Evolutionary conservation across 1,139 yeast genomes (phyloP).

Genomic region (Petasospora rhodanensis): DNA sequence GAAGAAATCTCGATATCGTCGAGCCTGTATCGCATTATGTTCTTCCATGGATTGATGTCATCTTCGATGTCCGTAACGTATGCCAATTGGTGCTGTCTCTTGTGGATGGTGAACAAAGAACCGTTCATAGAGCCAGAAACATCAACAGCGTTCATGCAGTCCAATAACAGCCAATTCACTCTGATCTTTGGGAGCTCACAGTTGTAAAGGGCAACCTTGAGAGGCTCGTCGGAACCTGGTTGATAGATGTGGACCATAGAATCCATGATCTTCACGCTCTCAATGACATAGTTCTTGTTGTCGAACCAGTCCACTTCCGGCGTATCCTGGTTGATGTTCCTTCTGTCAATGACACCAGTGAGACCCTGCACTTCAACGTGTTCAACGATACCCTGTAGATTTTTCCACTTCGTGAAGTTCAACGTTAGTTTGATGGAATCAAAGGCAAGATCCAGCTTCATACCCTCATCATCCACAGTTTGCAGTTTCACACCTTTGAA

Average conservation of each 20-base stretch:
- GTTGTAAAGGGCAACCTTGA: conserved; percentile 55
- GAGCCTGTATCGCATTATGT: conserved; percentile 55
- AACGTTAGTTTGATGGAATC: conserved; percentile 55
- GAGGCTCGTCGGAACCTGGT: conserved; percentile 32
- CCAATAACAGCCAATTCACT: conserved; percentile 54
- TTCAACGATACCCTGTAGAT: conserved; percentile 59
- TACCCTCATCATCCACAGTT: conserved; percentile 28
- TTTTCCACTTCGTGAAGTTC: conserved; percentile 65
- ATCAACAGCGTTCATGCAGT: conserved; percentile 63
- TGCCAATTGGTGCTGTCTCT: conserved; percentile 45
- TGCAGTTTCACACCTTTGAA: conserved; percentile 47
- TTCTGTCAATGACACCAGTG: conserved; percentile 42
- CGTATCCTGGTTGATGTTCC: conserved; percentile 43
- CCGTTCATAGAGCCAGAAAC: conserved; percentile 72
- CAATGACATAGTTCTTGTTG: conserved; percentile 42
- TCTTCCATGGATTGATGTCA: conserved; percentile 41
- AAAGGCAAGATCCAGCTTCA: conserved; percentile 37
- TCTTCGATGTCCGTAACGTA: conserved; percentile 34
- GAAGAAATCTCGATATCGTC: conserved; percentile 56
- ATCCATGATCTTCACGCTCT: conserved; percentile 50
- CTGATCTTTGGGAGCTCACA: conserved; percentile 60
- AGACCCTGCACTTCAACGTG: conserved; percentile 61
- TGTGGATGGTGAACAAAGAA: conserved; percentile 70
- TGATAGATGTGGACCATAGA: conserved; percentile 45
- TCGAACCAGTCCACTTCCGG: conserved; percentile 32